Evolutionary conservation across 768 basidiomycete species (phyloP), one percentile per base, ranked within the genome.

Genomic region (Boletus reticuloceps): DNA sequence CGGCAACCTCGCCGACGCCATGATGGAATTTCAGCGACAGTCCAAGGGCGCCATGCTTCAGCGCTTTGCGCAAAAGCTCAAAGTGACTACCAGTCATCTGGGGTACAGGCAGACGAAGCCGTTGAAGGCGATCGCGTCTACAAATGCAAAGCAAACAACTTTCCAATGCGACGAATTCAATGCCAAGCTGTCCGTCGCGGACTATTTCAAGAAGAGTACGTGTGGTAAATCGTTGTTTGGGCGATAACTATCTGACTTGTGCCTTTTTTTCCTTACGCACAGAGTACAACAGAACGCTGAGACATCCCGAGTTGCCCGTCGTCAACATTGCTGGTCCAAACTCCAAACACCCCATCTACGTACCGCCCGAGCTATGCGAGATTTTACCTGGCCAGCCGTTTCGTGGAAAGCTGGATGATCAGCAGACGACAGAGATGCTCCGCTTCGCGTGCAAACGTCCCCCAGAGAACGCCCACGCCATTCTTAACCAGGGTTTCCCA

Each of bases 321-420:
- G 77, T 88, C 39, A 80, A 87, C 55, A 79, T 88, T 8, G 75
- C 58, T 60, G 80, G 60, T 48, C 58, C 37, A 49, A 64, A 66
- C 37, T 45, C 72, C 29, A 59, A 61, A 34, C 61, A 58, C 32
- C 57, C 75, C 1, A 69, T 67, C 41, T 81, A 68, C 61, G 69
- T 90, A 1, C 89, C 89, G 0, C 82, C 86, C 1, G 89, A 92
- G 65, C 47, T 92, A 1, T 91, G 89, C 72, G 72, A 80, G 22
- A 87, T 92, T 47, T 67, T 76, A 11, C 69, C 78, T 0, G 84
- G 84, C 8, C 81, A 82, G 58, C 74, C 84, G 0, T 88, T 81
- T 74, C 77, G 78, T 20, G 85, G 81, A 7, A 82, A 78, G 54
- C 82, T 91, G 3, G 77, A 69, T 52, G 82, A 81, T n/a, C 73